A percentile compares a stretch with the other conserved stretches of the same genome.
phyloP scores from a whole-genome alignment of 768 basidiomycete genomes.

The Hygrocybe coccinea region DNA sequence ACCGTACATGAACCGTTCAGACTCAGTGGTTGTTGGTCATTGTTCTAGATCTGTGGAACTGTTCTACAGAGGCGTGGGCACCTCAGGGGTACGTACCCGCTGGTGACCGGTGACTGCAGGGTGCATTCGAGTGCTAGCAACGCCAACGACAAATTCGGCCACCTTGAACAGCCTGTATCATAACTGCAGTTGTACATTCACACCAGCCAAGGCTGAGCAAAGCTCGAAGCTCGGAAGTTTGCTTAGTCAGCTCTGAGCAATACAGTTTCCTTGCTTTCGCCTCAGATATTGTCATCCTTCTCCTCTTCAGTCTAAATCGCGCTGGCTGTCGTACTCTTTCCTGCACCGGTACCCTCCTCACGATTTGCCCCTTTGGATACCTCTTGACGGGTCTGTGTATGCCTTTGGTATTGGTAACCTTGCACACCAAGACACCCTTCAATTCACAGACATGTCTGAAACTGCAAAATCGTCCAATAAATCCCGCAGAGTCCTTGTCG shows the following conservation, averaged over 20 bases:
- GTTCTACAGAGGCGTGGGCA: too few relatives aligned
- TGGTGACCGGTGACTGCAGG: background rate
- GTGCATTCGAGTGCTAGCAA: too few relatives aligned
- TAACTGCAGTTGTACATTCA: too few relatives aligned
- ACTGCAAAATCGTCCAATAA: constrained; percentile 40
- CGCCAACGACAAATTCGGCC: background rate
- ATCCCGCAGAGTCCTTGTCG: constrained; percentile 44
- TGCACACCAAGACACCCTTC: background rate
- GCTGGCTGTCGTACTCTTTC: background rate
- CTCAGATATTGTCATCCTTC: background rate
- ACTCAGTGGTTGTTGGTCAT: too few relatives aligned
- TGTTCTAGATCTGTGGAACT: too few relatives aligned
- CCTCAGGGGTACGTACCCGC: too few relatives aligned
- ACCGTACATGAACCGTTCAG: too few relatives aligned
- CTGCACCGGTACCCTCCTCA: background rate
- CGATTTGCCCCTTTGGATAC: background rate
- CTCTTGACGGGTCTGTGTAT: background rate
- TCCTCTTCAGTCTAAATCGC: background rate
- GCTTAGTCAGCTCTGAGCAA: too few relatives aligned
- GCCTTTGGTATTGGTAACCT: background rate
- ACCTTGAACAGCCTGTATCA: too few relatives aligned
- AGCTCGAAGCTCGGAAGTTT: too few relatives aligned
- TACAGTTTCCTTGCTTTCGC: too few relatives aligned
- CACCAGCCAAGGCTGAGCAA: too few relatives aligned
- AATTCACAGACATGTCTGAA: constrained; percentile 49